A percentile compares a stretch with the other conserved stretches of the same genome.
Evolutionary conservation across 2,329 filamentous ascomycete species (phyloP).

Genomic region (Fusarium oligoseptatum): DNA sequence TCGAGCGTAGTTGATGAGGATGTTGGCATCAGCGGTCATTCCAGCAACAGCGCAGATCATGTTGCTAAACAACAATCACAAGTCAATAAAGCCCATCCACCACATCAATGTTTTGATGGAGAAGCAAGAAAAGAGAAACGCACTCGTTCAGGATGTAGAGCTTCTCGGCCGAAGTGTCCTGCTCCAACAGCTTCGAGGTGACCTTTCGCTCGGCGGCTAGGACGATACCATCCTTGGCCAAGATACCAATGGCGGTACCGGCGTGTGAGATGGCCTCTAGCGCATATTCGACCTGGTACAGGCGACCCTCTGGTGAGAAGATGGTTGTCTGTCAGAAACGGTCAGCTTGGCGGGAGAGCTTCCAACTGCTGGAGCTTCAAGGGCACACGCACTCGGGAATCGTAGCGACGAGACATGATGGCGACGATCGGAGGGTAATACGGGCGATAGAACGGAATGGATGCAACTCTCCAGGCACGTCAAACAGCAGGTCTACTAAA

Average conservation of each 20-base stretch:
- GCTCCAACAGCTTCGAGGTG: constrained; percentile 98
- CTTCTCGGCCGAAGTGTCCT: constrained; percentile 99
- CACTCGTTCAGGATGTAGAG: constrained; percentile 99
- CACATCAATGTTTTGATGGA: neutral
- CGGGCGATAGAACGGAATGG: neutral
- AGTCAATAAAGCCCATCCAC: constrained; percentile 18
- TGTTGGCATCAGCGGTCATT: constrained; percentile 99
- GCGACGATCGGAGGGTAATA: constrained; percentile 25
- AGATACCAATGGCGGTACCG: constrained; percentile 94
- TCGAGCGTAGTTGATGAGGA: constrained; percentile 99
- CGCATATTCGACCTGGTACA: constrained; percentile 99
- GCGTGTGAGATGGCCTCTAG: constrained; percentile 99
- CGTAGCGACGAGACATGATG: constrained; percentile 95
- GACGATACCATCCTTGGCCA: constrained; percentile 98
- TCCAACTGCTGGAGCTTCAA: constrained; percentile 29
- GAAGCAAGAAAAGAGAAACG: constrained; percentile 49
- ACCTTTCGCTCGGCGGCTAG: constrained; percentile 98
- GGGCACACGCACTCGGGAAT: constrained; percentile 83
- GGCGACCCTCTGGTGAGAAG: constrained; percentile 98
- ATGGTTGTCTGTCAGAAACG: constrained; percentile 85
- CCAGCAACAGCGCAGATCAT: constrained; percentile 99
- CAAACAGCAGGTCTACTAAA: constrained; percentile 16
- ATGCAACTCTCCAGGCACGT: constrained; percentile 2
- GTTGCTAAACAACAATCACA: constrained; percentile 72
- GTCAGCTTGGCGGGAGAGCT: constrained; percentile 44